A percentile compares a stretch with the other conserved stretches of the same genome.
phyloP scores from a whole-genome alignment of 2,329 filamentous ascomycete genomes.

The Pseudogymnoascus verrucosus region DNA sequence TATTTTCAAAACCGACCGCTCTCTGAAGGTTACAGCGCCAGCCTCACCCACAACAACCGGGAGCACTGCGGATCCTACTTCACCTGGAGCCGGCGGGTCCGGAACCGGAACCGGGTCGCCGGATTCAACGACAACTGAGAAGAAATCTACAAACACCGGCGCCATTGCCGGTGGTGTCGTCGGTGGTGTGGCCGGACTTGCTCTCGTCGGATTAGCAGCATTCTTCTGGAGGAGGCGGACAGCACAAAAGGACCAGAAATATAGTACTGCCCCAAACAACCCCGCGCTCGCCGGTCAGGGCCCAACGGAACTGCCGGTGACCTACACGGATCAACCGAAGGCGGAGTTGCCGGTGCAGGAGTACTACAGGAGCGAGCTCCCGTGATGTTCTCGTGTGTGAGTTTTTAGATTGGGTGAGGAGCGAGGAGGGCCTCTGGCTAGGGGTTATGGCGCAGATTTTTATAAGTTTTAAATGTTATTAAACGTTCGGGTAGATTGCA shows the following conservation, averaged over 20 bases:
- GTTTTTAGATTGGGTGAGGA: neutral
- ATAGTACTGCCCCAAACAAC: neutral
- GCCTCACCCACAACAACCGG: neutral
- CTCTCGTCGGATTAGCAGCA: slow-evolving; percentile 16
- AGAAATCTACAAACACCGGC: slow-evolving; percentile 13
- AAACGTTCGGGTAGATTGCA: neutral
- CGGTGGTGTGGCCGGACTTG: slow-evolving; percentile 17
- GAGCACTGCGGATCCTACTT: neutral
- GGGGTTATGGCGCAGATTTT: neutral
- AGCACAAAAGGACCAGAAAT: neutral
- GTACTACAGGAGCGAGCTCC: neutral
- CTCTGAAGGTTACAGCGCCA: neutral
- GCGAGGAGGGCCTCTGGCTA: neutral
- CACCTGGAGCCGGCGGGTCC: neutral
- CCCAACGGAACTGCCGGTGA: neutral
- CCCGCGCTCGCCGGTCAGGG: neutral
- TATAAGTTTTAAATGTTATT: neutral
- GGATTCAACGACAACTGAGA: neutral
- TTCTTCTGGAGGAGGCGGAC: slow-evolving; percentile 12
- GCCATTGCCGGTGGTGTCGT: slow-evolving; percentile 19
- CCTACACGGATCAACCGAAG: neutral
- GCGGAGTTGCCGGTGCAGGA: neutral
- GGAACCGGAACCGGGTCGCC: neutral
- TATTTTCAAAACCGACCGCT: slow-evolving; percentile 6
- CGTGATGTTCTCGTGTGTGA: neutral